Evolutionary conservation across 441 rosid genomes (phyloP), one percentile per base, ranked within the genome.

Genomic region (Gossypium schwendimanii): DNA sequence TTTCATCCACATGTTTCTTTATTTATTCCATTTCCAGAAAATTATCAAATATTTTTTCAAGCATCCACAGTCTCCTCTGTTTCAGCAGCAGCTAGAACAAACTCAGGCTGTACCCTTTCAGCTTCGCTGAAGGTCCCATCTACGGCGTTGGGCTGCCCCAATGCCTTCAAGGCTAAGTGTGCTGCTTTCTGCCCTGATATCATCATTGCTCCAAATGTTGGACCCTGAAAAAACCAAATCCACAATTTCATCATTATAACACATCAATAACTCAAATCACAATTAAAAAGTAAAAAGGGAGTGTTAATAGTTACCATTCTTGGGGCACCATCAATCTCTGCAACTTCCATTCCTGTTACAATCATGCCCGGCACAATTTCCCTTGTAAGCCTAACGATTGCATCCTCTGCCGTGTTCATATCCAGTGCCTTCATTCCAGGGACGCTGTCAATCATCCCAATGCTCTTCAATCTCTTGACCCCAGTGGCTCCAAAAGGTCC

Each of bases 321-420:
- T 1, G 94, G 96, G 28, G 94, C 79, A 0, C 97, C 97, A 71
- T 93, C 98, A 62, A 91, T 89, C 87, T 93, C 96, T 0, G 94
- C 97, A 69, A 93, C 97, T 84, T 93, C 96, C 98, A 92, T 92
- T 41, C 96, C 94, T n/a, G 93, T 88, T 0, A 90, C 88, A 44
- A 90, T 90, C 96, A 93, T 91, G 28, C 97, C 97, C 2, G 96
- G 98, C 55, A 89, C 97, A 64, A 91, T 60, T 78, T 93, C 97
- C 73, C 92, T 86, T 3, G 94, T 89, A 74, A 91, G 84, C 65
- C 86, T 82, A 33, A 89, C 96, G 50, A 91, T 93, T 15, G 97
- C 97, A 69, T 93, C 97, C 77, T 93, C 95, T 9, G 97, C 97
- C 0, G 92, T 52, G 72, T 87, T 91, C 94, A 93, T 93, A 71